Evolutionary conservation across 495 filamentous ascomycete genomes (phyloP).

Genomic region (Lasiosphaeria ovina): DNA sequence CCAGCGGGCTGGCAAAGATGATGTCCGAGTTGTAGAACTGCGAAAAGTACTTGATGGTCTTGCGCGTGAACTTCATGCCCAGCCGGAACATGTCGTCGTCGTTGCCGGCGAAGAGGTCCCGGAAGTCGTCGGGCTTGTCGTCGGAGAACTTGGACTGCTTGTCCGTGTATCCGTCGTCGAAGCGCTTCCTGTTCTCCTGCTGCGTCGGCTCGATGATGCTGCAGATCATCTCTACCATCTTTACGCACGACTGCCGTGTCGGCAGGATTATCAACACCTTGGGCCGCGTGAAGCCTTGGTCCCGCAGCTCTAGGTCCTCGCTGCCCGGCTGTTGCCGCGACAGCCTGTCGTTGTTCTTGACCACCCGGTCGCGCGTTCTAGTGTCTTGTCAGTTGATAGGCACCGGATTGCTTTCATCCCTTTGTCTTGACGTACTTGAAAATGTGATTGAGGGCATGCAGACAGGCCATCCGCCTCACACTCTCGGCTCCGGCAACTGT

Average conservation of each 20-base stretch:
- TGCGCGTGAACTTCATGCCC: slow-evolving; percentile 91
- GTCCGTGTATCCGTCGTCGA: slow-evolving; percentile 72
- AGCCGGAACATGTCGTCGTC: slow-evolving; percentile 95
- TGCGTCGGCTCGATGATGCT: slow-evolving; percentile 76
- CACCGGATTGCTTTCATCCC: background rate
- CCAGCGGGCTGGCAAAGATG: slow-evolving; percentile 85
- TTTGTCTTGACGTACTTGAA: slow-evolving; percentile 58
- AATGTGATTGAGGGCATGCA: slow-evolving; percentile 87
- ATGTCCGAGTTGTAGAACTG: slow-evolving; percentile 97
- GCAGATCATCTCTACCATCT: slow-evolving; percentile 70
- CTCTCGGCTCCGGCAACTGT: slow-evolving; percentile 60
- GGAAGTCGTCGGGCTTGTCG: slow-evolving; percentile 82
- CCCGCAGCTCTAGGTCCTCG: slow-evolving; percentile 71
- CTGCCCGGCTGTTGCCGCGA: slow-evolving; percentile 50
- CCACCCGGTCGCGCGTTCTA: slow-evolving; percentile 79
- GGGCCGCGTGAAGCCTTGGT: slow-evolving; percentile 94
- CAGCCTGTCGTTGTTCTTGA: slow-evolving; percentile 85
- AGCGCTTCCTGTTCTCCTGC: slow-evolving; percentile 92
- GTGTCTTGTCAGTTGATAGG: slow-evolving; percentile 6
- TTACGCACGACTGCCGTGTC: slow-evolving; percentile 79
- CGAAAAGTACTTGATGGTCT: slow-evolving; percentile 90
- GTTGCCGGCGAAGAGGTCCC: slow-evolving; percentile 87
- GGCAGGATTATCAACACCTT: slow-evolving; percentile 88
- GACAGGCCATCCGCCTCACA: slow-evolving; percentile 68
- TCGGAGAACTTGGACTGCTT: slow-evolving; percentile 63